Evolutionary conservation across 257 asterid species (phyloP).

Genomic region (Nemophila menziesii): DNA sequence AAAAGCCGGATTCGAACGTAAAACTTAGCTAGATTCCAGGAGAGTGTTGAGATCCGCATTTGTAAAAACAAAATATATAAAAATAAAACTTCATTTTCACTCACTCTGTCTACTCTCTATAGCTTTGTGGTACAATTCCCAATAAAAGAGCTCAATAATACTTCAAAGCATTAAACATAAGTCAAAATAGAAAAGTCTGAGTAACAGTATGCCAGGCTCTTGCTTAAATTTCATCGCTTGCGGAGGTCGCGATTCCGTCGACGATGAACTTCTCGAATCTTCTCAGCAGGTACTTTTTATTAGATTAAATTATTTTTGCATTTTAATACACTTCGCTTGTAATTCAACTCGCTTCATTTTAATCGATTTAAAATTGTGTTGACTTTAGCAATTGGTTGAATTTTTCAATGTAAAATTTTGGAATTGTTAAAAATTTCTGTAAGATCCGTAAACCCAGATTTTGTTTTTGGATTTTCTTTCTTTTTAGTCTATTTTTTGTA

Average conservation of each 20-base stretch:
- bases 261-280: conserved; percentile 36
- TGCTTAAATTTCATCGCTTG: conserved; percentile 83
- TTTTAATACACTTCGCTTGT: not conserved
- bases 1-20: conserved; percentile 34
- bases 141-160: not conserved
- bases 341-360: not conserved
- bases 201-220: conserved; percentile 14
- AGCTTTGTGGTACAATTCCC: not conserved
- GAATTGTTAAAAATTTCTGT: not conserved
- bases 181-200: not conserved
- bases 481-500: no score
- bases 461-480: no score
- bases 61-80: no score
- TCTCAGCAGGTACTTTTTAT: conserved; percentile 29
- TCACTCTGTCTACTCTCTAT: no score
- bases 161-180: not conserved
- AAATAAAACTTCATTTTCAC: no score
- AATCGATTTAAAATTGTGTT: not conserved
- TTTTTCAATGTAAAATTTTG: not conserved
- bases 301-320: not conserved
- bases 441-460: not conserved
- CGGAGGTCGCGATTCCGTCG: conserved; percentile 51
- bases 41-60: conserved; percentile 38
- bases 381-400: not conserved
- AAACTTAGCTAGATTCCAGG: conserved; percentile 35